Evolutionary conservation across 2,329 filamentous ascomycete genomes (phyloP).

Genomic region (Amesomyces nigricolor): DNA sequence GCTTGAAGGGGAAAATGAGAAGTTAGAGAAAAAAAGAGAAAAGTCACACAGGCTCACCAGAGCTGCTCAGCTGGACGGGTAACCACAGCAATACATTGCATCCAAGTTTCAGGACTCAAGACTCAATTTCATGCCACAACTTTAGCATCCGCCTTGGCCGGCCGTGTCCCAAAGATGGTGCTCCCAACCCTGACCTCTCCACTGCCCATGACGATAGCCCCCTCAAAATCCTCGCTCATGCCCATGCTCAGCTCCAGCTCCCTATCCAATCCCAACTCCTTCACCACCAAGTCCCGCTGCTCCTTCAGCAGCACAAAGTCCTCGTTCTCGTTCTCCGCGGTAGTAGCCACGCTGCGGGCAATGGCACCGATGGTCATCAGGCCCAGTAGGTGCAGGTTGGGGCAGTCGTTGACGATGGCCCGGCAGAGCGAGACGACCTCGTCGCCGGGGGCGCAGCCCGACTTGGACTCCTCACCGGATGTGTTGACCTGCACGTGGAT

Average conservation of each 20-base stretch:
- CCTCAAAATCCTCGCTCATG: slow-evolving; percentile 96
- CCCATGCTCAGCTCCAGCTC: slow-evolving; percentile 91
- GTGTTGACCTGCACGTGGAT: slow-evolving; percentile 96
- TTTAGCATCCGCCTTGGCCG: slow-evolving; percentile 72
- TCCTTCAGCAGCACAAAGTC: slow-evolving; percentile 70
- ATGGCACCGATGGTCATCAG: slow-evolving; percentile 98
- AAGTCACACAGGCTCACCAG: not conserved
- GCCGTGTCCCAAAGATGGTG: slow-evolving; percentile 84
- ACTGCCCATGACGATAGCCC: slow-evolving; percentile 76
- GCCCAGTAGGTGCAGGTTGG: slow-evolving; percentile 68
- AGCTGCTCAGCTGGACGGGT: too few relatives aligned
- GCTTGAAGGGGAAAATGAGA: too few relatives aligned
- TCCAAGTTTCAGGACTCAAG: too few relatives aligned
- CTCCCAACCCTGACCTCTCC: slow-evolving; percentile 87
- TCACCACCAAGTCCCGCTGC: slow-evolving; percentile 64
- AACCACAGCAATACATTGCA: too few relatives aligned
- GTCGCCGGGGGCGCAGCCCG: slow-evolving; percentile 65
- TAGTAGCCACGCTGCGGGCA: slow-evolving; percentile 70
- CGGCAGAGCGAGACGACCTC: slow-evolving; percentile 60
- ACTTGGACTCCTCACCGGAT: slow-evolving; percentile 79
- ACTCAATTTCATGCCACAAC: slow-evolving; percentile 41
- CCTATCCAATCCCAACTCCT: slow-evolving; percentile 52
- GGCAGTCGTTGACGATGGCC: slow-evolving; percentile 64
- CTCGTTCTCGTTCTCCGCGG: slow-evolving; percentile 77
- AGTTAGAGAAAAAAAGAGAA: too few relatives aligned